Conservation (phyloP, 2,329 filamentous ascomycete species). For the Dactylellina sp. region DNA sequence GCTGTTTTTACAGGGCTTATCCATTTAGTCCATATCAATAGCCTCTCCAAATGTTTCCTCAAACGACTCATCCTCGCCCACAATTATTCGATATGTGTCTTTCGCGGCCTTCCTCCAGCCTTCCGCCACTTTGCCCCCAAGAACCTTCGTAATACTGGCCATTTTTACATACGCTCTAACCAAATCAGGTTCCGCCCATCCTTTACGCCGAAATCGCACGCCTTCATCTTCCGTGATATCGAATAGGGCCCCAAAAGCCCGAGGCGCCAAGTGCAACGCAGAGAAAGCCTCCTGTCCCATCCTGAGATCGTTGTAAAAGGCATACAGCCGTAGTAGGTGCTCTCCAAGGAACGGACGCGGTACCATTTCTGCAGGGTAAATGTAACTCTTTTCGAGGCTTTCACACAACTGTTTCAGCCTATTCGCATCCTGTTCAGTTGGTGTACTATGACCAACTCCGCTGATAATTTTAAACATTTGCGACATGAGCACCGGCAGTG, state of each 20-base stretch:
- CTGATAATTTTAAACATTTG: slow-evolving; percentile 13
- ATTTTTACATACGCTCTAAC: slow-evolving; percentile 35
- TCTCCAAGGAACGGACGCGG: slow-evolving; percentile 21
- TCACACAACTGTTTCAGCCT: not conserved
- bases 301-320: slow-evolving; percentile 2
- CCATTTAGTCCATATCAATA: no score
- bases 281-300: slow-evolving; percentile 5
- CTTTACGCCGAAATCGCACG: slow-evolving; percentile 13
- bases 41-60: slow-evolving; percentile 25
- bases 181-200: slow-evolving; percentile 22
- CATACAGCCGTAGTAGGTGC: slow-evolving; percentile 23
- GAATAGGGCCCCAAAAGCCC: slow-evolving; percentile 23
- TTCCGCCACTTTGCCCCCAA: not conserved
- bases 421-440: slow-evolving; percentile 2
- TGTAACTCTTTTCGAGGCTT: slow-evolving; percentile 16
- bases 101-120: slow-evolving; percentile 22
- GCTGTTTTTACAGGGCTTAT: no score
- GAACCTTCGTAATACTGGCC: slow-evolving; percentile 1
- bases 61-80: slow-evolving; percentile 44
- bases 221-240: not conserved
- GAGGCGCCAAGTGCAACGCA: slow-evolving; percentile 10
- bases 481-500: not conserved
- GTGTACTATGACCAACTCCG: not conserved
- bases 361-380: slow-evolving; percentile 2
- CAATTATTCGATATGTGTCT: slow-evolving; percentile 27